Evolutionary conservation across 73 alveolate species (phyloP), one percentile per base, ranked within the genome.

Genomic region (Urostyla sp.): DNA sequence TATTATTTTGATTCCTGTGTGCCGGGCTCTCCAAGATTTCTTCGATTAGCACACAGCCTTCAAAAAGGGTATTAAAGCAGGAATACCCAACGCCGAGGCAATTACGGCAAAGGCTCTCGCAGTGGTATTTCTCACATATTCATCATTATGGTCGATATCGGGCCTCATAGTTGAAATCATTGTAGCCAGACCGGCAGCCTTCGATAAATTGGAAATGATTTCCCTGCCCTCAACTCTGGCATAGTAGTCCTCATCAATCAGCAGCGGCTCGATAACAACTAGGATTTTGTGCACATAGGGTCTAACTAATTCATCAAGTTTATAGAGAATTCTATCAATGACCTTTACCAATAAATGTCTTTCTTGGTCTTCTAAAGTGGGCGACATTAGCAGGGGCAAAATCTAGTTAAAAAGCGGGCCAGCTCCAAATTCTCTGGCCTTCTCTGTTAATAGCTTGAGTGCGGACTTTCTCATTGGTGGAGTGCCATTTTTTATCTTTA

Each of bases 171-270:
- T 97, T 13, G 99, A 91, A 61, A 98, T 98, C 99, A 98, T 98
- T 13, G 99, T 95, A 0, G 99, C 98, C 67, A 97, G 90, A 72
- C 99, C 99, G 10, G 98, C 99, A 74, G 99, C 99, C 87, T 98
- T 98, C 28, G 99, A 95, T 75, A 98, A 85, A 87, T 96, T 97
- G 53, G 99, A 96, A 30, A 98, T 95, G 63, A 98, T 95, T 84
- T 98, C 99, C 80, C 99, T 92, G 18, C 99, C 99, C 85, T 98
- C 99, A 31, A 96, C 99, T 76, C 99, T 93, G 1, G 99, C 99
- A 80, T 97, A 98, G 58, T 96, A 94, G 73, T 97, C 99, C 76
- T 98, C 99, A 89, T 98, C 99, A 50, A 96, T 96, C 63, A 98
- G 95, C 93, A 98, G 87, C 7, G 99, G 99, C 86, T 96, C 98